These are phyloP conservation scores for Pseudonitzschia pungens DNA, from an alignment of 108 stramenopile genomes.

Conservation along the genomic window DNA sequence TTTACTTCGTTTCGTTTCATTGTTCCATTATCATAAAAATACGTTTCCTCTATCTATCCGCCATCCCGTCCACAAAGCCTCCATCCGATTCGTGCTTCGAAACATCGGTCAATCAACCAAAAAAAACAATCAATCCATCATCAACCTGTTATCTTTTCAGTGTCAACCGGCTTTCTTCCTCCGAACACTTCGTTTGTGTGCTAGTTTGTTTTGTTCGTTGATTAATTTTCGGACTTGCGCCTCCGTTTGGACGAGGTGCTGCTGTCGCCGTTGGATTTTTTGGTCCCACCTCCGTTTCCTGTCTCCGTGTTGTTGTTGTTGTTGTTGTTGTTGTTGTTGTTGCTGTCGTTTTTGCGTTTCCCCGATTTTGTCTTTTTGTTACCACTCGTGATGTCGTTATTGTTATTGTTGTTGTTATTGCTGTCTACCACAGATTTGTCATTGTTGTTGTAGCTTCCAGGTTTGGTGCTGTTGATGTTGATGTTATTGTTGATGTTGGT, in stretches of 20 bases:
- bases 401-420: constrained; percentile 1
- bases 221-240: constrained; percentile 12
- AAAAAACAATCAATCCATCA: too few relatives aligned
- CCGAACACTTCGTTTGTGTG: too few relatives aligned
- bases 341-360: constrained; percentile 23
- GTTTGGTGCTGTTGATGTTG: background rate
- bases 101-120: too few relatives aligned
- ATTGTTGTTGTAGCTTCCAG: background rate
- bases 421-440: background rate
- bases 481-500: background rate
- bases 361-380: constrained; percentile 25
- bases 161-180: too few relatives aligned
- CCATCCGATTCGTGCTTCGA: too few relatives aligned
- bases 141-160: too few relatives aligned
- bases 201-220: too few relatives aligned
- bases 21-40: too few relatives aligned
- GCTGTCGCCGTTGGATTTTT: background rate
- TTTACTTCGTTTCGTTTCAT: too few relatives aligned
- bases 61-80: too few relatives aligned
- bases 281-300: background rate
- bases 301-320: background rate
- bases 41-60: too few relatives aligned
- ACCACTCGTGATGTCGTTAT: constrained; percentile 3
- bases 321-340: constrained; percentile 12
- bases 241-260: constrained; percentile 15